Percentiles rank a stretch among this genome's conserved stretches.
phyloP scores from a whole-genome alignment of 192 early-diverging fungal genomes.

The Glomus cerebriforme region DNA sequence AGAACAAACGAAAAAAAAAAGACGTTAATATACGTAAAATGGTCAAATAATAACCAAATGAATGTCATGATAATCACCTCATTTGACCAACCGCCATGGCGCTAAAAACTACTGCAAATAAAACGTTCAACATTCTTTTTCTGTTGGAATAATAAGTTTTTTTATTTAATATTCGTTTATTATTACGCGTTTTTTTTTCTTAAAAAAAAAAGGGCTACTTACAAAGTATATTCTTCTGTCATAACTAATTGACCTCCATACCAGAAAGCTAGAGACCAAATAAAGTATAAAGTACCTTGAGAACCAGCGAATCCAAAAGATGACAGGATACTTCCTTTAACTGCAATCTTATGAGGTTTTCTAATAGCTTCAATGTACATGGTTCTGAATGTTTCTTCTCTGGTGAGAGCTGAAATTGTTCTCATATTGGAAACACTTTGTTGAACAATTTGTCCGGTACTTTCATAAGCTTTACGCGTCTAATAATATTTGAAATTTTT shows the following conservation, averaged over 20 bases:
- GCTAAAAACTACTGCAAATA: slow-evolving; percentile 78
- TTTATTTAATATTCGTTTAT: not conserved
- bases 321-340: slow-evolving; percentile 61
- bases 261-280: slow-evolving; percentile 76
- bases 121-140: slow-evolving; percentile 61
- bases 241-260: slow-evolving; percentile 67
- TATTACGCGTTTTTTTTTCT: too few relatives aligned
- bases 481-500: slow-evolving; percentile 57
- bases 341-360: slow-evolving; percentile 66
- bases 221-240: slow-evolving; percentile 46
- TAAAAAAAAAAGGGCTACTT: not conserved
- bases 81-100: slow-evolving; percentile 65
- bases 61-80: slow-evolving; percentile 34
- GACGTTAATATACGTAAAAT: too few relatives aligned
- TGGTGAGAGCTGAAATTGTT: slow-evolving; percentile 78
- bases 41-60: not conserved
- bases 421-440: slow-evolving; percentile 84
- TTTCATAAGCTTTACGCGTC: slow-evolving; percentile 73
- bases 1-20: not conserved
- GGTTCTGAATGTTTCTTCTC: slow-evolving; percentile 68
- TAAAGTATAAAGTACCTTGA: slow-evolving; percentile 69
- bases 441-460: slow-evolving; percentile 76
- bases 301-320: slow-evolving; percentile 72
- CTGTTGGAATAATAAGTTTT: not conserved
- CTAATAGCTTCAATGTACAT: slow-evolving; percentile 62